A percentile compares a stretch with the other conserved stretches of the same genome.
Evolutionary conservation across 2,329 filamentous ascomycete genomes (phyloP).

Genomic region (Didymellaceae sp.): DNA sequence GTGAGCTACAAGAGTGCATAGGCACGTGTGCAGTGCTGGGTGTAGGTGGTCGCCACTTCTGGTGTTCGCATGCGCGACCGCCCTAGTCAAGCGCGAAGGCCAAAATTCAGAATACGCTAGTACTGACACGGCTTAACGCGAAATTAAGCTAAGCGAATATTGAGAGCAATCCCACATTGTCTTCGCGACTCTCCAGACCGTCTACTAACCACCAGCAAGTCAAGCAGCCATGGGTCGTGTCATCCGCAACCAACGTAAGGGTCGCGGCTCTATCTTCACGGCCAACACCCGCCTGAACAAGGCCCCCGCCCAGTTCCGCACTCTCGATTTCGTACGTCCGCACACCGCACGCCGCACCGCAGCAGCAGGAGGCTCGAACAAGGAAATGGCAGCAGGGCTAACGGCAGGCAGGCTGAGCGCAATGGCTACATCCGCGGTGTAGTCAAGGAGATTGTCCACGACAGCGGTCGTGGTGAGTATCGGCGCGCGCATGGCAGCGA

Average conservation of each 20-base stretch:
- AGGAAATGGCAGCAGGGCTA: conserved; percentile 40
- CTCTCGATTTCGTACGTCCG: conserved; percentile 77
- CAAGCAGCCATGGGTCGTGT: conserved; percentile 66
- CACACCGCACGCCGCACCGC: conserved; percentile 5
- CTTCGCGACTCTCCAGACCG: too few species aligned
- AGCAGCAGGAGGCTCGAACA: not conserved
- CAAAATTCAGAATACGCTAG: too few species aligned
- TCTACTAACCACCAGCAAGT: conserved; percentile 33
- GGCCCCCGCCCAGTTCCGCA: conserved; percentile 93
- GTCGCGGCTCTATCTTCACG: conserved; percentile 80
- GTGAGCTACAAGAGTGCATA: too few species aligned
- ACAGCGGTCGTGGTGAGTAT: conserved; percentile 86
- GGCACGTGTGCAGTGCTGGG: too few species aligned
- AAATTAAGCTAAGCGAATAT: too few species aligned
- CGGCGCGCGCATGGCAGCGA: conserved; percentile 6
- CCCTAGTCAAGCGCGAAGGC: too few species aligned
- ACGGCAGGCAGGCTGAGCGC: conserved; percentile 68
- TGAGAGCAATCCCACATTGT: not conserved
- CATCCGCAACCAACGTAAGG: conserved; percentile 75
- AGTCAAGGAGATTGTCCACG: conserved; percentile 99
- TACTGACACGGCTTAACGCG: too few species aligned
- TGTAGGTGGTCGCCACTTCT: too few species aligned
- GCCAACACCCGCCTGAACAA: conserved; percentile 78
- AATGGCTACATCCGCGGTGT: conserved; percentile 98
- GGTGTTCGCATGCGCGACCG: too few species aligned